A percentile compares a stretch with the other conserved stretches of the same genome.
Evolutionary conservation across 228 moss, liverwort and hornwort genomes (phyloP).

Genomic region (Sphagnum fallax): DNA sequence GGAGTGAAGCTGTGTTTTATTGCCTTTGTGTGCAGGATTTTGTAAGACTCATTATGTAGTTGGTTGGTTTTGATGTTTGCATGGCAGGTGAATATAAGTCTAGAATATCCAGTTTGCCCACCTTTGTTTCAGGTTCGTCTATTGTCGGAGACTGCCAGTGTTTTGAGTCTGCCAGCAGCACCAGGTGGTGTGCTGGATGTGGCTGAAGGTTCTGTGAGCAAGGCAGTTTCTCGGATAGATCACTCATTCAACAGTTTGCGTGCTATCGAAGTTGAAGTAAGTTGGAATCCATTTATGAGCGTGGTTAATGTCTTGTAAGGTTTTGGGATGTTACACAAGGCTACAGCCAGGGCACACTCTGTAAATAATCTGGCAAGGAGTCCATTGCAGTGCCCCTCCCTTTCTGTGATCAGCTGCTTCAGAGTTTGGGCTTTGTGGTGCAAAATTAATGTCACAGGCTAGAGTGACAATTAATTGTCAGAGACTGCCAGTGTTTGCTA

Average conservation of each 20-base stretch:
- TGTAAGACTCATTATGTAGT: background rate
- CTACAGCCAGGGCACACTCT: slow-evolving; percentile 2
- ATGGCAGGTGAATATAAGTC: slow-evolving; percentile 65
- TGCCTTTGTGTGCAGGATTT: background rate
- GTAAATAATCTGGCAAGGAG: background rate
- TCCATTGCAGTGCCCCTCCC: too few species aligned
- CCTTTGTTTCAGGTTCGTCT: slow-evolving; percentile 58
- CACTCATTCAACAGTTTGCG: slow-evolving; percentile 55
- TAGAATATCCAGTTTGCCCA: slow-evolving; percentile 69
- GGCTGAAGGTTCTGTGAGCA: slow-evolving; percentile 28
- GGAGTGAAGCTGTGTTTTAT: background rate
- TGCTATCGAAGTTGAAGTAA: slow-evolving; percentile 71
- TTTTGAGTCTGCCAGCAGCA: slow-evolving; percentile 35
- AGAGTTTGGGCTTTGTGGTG: too few species aligned
- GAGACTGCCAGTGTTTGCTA: too few species aligned
- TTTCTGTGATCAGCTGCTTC: too few species aligned
- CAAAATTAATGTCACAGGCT: too few species aligned
- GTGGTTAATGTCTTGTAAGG: background rate
- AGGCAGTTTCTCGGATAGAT: slow-evolving; percentile 21
- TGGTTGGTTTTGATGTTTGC: slow-evolving; percentile 6
- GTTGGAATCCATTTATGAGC: background rate
- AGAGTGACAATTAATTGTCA: too few species aligned
- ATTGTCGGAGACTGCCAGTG: slow-evolving; percentile 36
- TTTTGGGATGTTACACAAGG: background rate
- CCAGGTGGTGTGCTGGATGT: slow-evolving; percentile 56